Evolutionary conservation across 768 basidiomycete genomes (phyloP), one percentile per base, ranked within the genome.

Genomic region (Coprinopsis cinerea): DNA sequence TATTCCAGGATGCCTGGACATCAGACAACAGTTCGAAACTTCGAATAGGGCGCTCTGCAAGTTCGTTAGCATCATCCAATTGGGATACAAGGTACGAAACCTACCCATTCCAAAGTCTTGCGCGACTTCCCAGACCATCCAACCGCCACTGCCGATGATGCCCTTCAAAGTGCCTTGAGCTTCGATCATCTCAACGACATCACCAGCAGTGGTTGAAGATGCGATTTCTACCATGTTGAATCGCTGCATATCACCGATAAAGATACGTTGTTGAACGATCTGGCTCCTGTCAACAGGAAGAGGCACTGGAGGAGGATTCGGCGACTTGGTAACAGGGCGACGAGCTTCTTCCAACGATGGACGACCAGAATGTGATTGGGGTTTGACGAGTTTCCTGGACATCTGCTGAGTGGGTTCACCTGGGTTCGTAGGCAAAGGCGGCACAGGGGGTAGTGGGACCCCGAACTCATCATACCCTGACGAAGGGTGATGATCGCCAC

Each of bases 111-210:
- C 93, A 61, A 93, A 86, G 60, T 93, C 89, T 55, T 90, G 86
- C 27, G 88, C 88, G 24, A 94, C 66, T 67, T 98, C 95, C 63
- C 79, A 94, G 24, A 98, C 63, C 77, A 93, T 92, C 89, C 91
- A 96, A 4, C 79, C 83, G 3, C 75, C 82, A n/a, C 65, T 71
- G 1, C 78, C 79, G 2, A 66, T 67, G 67, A 75, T 78, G 40
- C 78, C 77, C 36, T 76, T 76, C 37, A 95, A 64, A 48, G 79
- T n/a, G n/a, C 36, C 36, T 59, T 85, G 80, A n/a, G 66, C 66
- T 39, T 83, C 78, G 20, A 92, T 72, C 59, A 79, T 69, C 14
- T 75, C 68, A 47, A 96, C 65, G 3, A 94, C 78, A 51, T 92
- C 87, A 27, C 80, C 75, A 11, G 90, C 89, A 25, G 70, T 81